These are phyloP conservation scores for Botrytis paeoniae DNA, from an alignment of 2,329 filamentous ascomycete genomes.

Conservation along the genomic window DNA sequence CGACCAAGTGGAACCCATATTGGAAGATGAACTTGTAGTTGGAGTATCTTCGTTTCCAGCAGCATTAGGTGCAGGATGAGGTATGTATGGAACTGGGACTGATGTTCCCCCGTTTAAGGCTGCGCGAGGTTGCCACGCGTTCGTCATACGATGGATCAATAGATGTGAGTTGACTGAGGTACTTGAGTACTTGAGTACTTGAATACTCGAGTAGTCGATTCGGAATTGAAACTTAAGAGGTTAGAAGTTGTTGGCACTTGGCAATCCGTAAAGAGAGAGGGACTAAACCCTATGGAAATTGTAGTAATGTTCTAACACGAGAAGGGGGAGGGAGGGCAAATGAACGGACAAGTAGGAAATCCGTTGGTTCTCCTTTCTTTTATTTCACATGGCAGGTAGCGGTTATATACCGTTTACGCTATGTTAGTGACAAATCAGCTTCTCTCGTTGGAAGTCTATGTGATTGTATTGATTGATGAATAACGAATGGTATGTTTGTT, in stretches of 20 bases:
- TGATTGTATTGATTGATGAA: background rate
- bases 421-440: background rate
- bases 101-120: background rate
- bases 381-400: background rate
- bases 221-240: background rate
- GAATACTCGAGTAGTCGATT: background rate
- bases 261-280: background rate
- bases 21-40: slow-evolving; percentile 19
- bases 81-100: slow-evolving; percentile 24
- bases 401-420: background rate
- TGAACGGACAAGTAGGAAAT: background rate
- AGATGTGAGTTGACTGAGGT: background rate
- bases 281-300: slow-evolving; percentile 10
- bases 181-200: background rate
- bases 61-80: slow-evolving; percentile 35
- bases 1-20: slow-evolving; percentile 33
- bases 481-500: background rate
- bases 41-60: slow-evolving; percentile 32
- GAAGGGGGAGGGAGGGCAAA: background rate
- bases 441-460: background rate
- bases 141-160: slow-evolving; percentile 13
- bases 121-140: slow-evolving; percentile 12
- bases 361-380: slow-evolving; percentile 1
- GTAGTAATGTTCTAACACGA: background rate
- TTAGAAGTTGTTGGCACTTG: background rate